Evolutionary conservation across 345 rosid genomes (phyloP), one percentile per base, ranked within the genome.

Genomic region (Balakata baccata): DNA sequence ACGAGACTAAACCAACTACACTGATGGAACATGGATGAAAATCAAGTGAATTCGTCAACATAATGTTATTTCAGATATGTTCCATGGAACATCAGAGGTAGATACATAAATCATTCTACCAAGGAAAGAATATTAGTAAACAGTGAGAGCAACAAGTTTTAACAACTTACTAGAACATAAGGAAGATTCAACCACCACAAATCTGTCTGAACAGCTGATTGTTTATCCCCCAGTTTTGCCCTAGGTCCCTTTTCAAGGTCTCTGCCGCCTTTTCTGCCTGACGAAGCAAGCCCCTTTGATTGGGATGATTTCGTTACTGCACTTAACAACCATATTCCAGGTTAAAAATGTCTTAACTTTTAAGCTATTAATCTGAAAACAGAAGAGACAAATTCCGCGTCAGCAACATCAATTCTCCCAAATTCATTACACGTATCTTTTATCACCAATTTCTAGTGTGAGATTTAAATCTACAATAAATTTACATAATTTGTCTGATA

Each of bases 161-260:
- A 57, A 37, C 17, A 73, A 80, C 90, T 0, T 86, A 89, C 96
- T 20, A 88, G 74, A 74, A 87, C 90, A 80, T 86, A 90, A 12
- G 91, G 90, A 80, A 91, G 94, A 52, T 87, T 90, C 72, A 81
- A 74, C 98, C 97, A 91, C 97, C 98, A 91, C 49, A 81, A 38
- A 67, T 80, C 65, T 66, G 74, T 58, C 47, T 59, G 69, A 18
- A 71, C 61, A 70, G 54, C 85, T 50, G 87, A 66, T 69, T 75
- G 72, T 54, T 71, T 84, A 73, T 71, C 77, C 75, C 68, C 69
- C 11, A n/a, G 69, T 65, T 78, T 72, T 53, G 70, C 64, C 29
- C 29, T 18, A 37, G 70, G 71, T 73, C 77, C 70, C 78, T 51
- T 80, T 37, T 39, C 68, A 67, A 47, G 69, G 57, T 76, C 74